A percentile compares a stretch with the other conserved stretches of the same genome.
Conservation (phyloP, 441 rosid genomes). For the Pelargonium cotyledonis region DNA sequence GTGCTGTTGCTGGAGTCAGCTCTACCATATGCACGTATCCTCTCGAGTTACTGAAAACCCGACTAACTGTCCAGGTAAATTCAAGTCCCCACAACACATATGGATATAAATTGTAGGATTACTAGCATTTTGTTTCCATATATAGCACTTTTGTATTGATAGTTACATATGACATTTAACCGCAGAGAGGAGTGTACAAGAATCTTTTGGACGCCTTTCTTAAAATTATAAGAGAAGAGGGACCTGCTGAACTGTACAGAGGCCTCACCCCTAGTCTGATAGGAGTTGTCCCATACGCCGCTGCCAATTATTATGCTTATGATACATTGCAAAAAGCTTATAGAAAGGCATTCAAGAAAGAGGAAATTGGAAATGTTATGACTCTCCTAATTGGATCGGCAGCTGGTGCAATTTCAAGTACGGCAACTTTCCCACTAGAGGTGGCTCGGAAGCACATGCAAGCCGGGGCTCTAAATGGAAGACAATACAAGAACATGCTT, state of each 20-base stretch:
- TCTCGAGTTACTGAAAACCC: slow-evolving; percentile 84
- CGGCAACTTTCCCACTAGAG: slow-evolving; percentile 92
- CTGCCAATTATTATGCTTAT: slow-evolving; percentile 89
- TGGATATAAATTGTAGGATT: not conserved
- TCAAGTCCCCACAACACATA: not conserved
- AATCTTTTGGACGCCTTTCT: slow-evolving; percentile 72
- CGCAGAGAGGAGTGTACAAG: slow-evolving; percentile 75
- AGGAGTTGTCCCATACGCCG: slow-evolving; percentile 93
- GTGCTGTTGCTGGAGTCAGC: slow-evolving; percentile 98
- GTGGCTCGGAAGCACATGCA: slow-evolving; percentile 99
- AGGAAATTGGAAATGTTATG: slow-evolving; percentile 78
- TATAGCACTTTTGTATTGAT: not conserved
- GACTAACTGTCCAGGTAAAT: slow-evolving; percentile 80
- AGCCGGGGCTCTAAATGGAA: slow-evolving; percentile 83
- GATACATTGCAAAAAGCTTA: slow-evolving; percentile 77
- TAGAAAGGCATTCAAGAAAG: slow-evolving; percentile 55
- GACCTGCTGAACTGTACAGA: slow-evolving; percentile 76
- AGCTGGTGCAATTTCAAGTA: slow-evolving; percentile 91
- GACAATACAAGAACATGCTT: slow-evolving; percentile 72
- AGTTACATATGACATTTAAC: not conserved
- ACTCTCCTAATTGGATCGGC: slow-evolving; percentile 87
- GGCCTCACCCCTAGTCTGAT: slow-evolving; percentile 94
- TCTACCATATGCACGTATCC: slow-evolving; percentile 91
- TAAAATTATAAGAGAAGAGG: slow-evolving; percentile 70
- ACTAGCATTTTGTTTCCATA: not conserved